phyloP scores from a whole-genome alignment of 1,284 basidiomycete species.

The Lentinus polychrous region DNA sequence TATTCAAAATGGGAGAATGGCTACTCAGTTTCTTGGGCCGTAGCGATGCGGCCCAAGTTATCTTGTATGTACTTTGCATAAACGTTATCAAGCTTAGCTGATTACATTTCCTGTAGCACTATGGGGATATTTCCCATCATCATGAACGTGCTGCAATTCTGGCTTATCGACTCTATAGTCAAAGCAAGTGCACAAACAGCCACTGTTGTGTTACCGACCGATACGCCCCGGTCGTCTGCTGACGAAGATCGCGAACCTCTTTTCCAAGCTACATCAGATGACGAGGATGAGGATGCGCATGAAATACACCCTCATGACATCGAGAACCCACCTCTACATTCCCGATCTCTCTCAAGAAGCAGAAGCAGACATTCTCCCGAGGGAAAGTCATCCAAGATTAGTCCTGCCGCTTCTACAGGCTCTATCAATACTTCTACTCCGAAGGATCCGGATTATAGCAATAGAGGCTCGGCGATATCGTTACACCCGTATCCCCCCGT shows the following conservation, averaged over 20 bases:
- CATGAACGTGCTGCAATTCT: slow-evolving; percentile 90
- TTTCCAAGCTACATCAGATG: slow-evolving; percentile 35
- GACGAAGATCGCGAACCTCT: slow-evolving; percentile 53
- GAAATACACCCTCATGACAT: slow-evolving; percentile 33
- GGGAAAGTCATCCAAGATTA: slow-evolving; percentile 13
- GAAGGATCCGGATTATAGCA: slow-evolving; percentile 21
- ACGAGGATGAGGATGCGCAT: slow-evolving; percentile 44
- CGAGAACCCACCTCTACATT: slow-evolving; percentile 27
- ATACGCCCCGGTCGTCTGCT: slow-evolving; percentile 21
- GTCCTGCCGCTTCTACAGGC: slow-evolving; percentile 20
- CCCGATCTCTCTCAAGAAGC: slow-evolving; percentile 26
- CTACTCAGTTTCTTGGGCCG: slow-evolving; percentile 75
- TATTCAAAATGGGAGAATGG: slow-evolving; percentile 76
- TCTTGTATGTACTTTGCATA: slow-evolving; percentile 54
- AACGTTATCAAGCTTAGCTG: slow-evolving; percentile 7
- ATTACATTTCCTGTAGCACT: slow-evolving; percentile 37
- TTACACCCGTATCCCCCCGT: slow-evolving; percentile 59
- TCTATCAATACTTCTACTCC: slow-evolving; percentile 24
- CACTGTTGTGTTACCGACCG: slow-evolving; percentile 32
- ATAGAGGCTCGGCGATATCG: slow-evolving; percentile 15
- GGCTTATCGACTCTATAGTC: slow-evolving; percentile 84
- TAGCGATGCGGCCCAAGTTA: slow-evolving; percentile 66
- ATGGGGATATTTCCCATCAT: slow-evolving; percentile 92
- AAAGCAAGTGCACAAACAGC: slow-evolving; percentile 48
- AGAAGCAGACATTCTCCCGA: slow-evolving; percentile 28